A percentile compares a stretch with the other conserved stretches of the same genome.
phyloP scores from a whole-genome alignment of 2,329 filamentous ascomycete genomes.

The Cordyceps farinosa region DNA sequence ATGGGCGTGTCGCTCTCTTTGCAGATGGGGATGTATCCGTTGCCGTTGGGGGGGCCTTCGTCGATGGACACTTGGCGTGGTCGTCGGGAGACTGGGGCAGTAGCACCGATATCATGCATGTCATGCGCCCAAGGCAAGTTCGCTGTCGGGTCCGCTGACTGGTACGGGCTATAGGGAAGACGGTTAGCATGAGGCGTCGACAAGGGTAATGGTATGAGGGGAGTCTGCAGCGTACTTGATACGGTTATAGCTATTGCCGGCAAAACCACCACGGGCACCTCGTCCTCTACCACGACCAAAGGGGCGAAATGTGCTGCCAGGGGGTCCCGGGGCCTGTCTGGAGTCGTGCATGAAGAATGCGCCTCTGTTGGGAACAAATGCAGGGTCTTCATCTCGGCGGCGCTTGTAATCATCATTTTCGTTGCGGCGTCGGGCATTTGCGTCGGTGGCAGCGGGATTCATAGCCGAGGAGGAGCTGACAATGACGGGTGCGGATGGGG shows the following conservation, averaged over 20 bases:
- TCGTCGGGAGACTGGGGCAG: slow-evolving; percentile 38
- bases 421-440: slow-evolving; percentile 64
- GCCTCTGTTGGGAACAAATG: slow-evolving; percentile 90
- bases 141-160: slow-evolving; percentile 57
- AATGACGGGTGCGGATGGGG: slow-evolving; percentile 47
- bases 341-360: slow-evolving; percentile 98
- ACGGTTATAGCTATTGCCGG: slow-evolving; percentile 52
- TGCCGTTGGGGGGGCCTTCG: slow-evolving; percentile 53
- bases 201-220: neutral
- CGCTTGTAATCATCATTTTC: slow-evolving; percentile 91
- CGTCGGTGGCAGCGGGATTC: slow-evolving; percentile 53
- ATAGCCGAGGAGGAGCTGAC: slow-evolving; percentile 51
- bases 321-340: slow-evolving; percentile 70
- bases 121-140: slow-evolving; percentile 88
- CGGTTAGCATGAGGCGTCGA: slow-evolving; percentile 25
- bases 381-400: slow-evolving; percentile 81
- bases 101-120: slow-evolving; percentile 72
- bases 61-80: slow-evolving; percentile 42
- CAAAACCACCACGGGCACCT: slow-evolving; percentile 57
- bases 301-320: slow-evolving; percentile 72
- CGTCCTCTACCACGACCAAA: slow-evolving; percentile 65
- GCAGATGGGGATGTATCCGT: slow-evolving; percentile 53
- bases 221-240: slow-evolving; percentile 53
- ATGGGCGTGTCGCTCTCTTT: slow-evolving; percentile 61
- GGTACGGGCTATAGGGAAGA: slow-evolving; percentile 34